Conservation (phyloP, 1,284 basidiomycete species). For the Moesziomyces parantarcticus region DNA sequence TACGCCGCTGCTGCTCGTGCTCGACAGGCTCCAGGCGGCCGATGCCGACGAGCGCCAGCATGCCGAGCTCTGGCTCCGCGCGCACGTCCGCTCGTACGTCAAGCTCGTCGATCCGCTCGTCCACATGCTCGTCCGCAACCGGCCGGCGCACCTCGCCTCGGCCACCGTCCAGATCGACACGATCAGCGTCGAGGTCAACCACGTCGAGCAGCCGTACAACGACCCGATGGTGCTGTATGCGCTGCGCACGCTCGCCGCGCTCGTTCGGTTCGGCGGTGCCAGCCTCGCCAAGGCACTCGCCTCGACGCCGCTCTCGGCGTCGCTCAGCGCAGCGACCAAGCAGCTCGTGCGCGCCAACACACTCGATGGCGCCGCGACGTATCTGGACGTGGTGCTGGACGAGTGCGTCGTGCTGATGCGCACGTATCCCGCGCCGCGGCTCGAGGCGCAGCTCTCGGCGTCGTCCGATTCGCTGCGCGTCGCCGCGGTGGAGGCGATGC, state of each 20-base stretch:
- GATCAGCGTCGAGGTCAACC: constrained; percentile 21
- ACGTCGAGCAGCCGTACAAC: constrained; percentile 81
- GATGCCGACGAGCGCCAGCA: constrained; percentile 43
- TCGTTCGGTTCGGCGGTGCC: constrained; percentile 87
- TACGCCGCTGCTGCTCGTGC: constrained; percentile 83
- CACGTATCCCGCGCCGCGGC: constrained; percentile 17
- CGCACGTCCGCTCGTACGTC: constrained; percentile 52
- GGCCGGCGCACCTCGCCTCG: constrained; percentile 1
- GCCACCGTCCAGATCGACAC: constrained; percentile 7
- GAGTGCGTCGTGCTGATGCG: constrained; percentile 36
- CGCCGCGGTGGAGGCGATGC: constrained; percentile 81
- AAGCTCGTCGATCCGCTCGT: constrained; percentile 56
- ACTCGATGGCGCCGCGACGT: constrained; percentile 8
- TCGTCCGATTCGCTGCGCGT: constrained; percentile 73
- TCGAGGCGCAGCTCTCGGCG: neutral
- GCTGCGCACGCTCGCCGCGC: constrained; percentile 79
- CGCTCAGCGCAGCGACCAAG: constrained; percentile 26
- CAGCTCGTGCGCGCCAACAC: constrained; percentile 14
- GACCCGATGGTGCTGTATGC: constrained; percentile 76
- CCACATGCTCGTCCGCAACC: constrained; percentile 31
- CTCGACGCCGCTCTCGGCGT: constrained; percentile 18
- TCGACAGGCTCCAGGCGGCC: constrained; percentile 76
- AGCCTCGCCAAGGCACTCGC: constrained; percentile 73
- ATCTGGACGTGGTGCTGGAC: constrained; percentile 43
- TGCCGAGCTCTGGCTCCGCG: constrained; percentile 56